Evolutionary conservation across 1,284 basidiomycete species (phyloP).

Genomic region (Papiliotrema nemorosa): DNA sequence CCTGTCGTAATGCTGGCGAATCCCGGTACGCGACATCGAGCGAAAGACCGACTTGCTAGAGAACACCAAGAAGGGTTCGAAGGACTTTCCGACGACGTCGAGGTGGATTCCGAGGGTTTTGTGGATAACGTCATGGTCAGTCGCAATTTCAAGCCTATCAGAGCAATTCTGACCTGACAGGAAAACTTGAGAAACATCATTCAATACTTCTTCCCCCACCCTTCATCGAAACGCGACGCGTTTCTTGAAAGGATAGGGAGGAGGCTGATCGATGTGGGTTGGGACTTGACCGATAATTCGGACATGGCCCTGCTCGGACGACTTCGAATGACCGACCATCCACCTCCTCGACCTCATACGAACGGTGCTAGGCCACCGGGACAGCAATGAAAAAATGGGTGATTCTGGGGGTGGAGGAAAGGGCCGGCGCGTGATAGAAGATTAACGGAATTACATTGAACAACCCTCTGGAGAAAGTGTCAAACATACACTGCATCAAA

Average conservation of each 20-base stretch:
- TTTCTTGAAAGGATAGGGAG: constrained; percentile 41
- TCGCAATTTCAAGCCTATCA: background rate
- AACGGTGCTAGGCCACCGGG: too few species aligned
- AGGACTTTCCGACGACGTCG: constrained; percentile 28
- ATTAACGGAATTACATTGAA: too few species aligned
- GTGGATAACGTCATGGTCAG: constrained; percentile 51
- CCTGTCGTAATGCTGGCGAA: constrained; percentile 15
- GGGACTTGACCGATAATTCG: constrained; percentile 33
- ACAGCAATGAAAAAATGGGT: too few species aligned
- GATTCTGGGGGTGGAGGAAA: too few species aligned
- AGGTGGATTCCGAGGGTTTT: constrained; percentile 36
- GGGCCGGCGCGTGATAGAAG: too few species aligned
- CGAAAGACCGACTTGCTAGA: constrained; percentile 19
- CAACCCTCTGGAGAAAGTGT: too few species aligned
- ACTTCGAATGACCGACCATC: background rate
- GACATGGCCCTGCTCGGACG: constrained; percentile 22
- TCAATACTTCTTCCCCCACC: constrained; percentile 28
- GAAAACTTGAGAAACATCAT: constrained; percentile 35
- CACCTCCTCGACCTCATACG: background rate
- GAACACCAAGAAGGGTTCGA: constrained; percentile 32
- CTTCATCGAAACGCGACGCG: constrained; percentile 30
- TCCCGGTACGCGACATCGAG: background rate
- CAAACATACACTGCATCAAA: too few species aligned
- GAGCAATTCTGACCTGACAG: constrained; percentile 10
- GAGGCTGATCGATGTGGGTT: constrained; percentile 34